Evolutionary conservation across 2,329 filamentous ascomycete species (phyloP).

Genomic region (Exophiala calicioides): DNA sequence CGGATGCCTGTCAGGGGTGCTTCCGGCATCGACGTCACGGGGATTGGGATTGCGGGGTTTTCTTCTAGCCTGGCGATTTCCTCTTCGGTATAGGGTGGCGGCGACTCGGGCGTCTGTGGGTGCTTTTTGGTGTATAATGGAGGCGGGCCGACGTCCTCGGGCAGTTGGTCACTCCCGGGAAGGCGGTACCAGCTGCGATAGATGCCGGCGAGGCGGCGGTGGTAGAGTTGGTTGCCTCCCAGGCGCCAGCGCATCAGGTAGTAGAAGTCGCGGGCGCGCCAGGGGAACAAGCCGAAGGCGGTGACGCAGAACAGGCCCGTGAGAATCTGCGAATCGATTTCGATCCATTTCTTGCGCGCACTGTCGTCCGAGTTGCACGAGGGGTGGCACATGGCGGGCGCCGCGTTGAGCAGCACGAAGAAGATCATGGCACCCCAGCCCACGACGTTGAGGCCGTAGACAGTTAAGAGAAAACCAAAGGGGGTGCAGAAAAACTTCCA

Average conservation of each 20-base stretch:
- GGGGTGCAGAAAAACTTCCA: constrained; percentile 68
- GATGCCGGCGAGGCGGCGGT: constrained; percentile 71
- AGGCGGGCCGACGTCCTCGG: constrained; percentile 35
- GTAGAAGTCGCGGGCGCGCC: constrained; percentile 79
- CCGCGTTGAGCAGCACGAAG: constrained; percentile 75
- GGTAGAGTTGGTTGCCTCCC: constrained; percentile 53
- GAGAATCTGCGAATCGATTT: constrained; percentile 79
- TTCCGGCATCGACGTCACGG: constrained; percentile 63
- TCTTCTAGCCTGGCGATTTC: constrained; percentile 56
- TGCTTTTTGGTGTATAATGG: constrained; percentile 27
- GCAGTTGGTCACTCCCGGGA: constrained; percentile 63
- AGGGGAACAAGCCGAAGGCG: constrained; percentile 79
- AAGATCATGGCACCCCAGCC: constrained; percentile 94
- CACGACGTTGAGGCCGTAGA: constrained; percentile 80
- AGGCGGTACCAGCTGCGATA: constrained; percentile 76
- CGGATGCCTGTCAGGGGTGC: constrained; percentile 70
- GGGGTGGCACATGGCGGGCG: constrained; percentile 54
- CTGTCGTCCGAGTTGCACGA: constrained; percentile 72
- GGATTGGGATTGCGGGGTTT: constrained; percentile 61
- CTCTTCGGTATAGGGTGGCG: constrained; percentile 38
- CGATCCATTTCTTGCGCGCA: constrained; percentile 79
- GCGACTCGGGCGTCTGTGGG: constrained; percentile 20
- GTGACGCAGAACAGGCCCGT: constrained; percentile 86
- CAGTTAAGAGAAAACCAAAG: constrained; percentile 71
- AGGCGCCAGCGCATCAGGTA: constrained; percentile 68